Evolutionary conservation across 306 rosid genomes (phyloP).

Genomic region (Lathyrus sativus): DNA sequence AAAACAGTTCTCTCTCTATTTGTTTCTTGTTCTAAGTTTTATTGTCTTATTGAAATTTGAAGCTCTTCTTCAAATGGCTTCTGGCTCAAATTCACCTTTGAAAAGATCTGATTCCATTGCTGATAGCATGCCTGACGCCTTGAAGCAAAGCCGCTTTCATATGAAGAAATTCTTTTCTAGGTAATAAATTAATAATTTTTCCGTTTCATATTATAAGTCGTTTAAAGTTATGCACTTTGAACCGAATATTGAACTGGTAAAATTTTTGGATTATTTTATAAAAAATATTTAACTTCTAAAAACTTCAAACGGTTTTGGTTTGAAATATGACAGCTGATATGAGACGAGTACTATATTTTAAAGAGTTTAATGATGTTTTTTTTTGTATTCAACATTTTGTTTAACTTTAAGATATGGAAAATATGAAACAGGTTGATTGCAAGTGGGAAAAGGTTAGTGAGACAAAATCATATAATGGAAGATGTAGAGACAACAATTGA

Average conservation of each 20-base stretch:
- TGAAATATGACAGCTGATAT: not conserved
- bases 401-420: slow-evolving; percentile 13
- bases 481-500: slow-evolving; percentile 63
- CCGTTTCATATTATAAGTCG: not conserved
- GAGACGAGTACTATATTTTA: not conserved
- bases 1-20: slow-evolving; percentile 8
- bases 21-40: not conserved
- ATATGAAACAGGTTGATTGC: slow-evolving; percentile 45
- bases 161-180: slow-evolving; percentile 81
- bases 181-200: slow-evolving; percentile 44
- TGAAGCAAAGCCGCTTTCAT: slow-evolving; percentile 65
- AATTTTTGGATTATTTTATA: too few relatives aligned
- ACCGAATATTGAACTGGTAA: too few relatives aligned
- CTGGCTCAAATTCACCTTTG: slow-evolving; percentile 41
- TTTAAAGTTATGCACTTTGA: not conserved
- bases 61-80: slow-evolving; percentile 54
- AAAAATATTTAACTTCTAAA: too few relatives aligned
- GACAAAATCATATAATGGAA: slow-evolving; percentile 61
- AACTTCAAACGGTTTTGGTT: too few relatives aligned
- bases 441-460: slow-evolving; percentile 60
- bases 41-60: not conserved
- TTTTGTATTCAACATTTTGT: not conserved
- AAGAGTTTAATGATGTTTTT: slow-evolving; percentile 11
- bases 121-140: slow-evolving; percentile 76
- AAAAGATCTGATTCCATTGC: slow-evolving; percentile 66